phyloP scores from a whole-genome alignment of 306 rosid genomes.

The Morella rubra region DNA sequence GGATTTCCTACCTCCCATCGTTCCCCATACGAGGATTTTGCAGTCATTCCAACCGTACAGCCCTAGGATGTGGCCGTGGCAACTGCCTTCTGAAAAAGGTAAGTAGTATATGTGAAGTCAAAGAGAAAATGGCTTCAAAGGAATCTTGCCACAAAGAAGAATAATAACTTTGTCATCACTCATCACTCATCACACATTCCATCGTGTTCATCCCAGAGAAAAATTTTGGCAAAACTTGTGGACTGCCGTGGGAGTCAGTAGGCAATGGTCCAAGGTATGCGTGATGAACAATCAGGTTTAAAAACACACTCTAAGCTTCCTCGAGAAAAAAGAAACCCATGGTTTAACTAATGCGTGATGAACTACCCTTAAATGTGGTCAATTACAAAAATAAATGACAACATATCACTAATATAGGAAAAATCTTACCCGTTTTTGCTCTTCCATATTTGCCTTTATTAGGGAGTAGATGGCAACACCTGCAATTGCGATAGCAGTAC shows the following conservation, averaged over 20 bases:
- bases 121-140: not conserved
- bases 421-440: slow-evolving; percentile 49
- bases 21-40: not conserved
- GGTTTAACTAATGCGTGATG: not conserved
- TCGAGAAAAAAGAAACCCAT: not conserved
- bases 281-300: not conserved
- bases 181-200: not conserved
- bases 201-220: not conserved
- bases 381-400: not conserved
- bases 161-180: not conserved
- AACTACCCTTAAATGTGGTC: not conserved
- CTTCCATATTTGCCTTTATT: slow-evolving; percentile 74
- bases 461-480: slow-evolving; percentile 77
- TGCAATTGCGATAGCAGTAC: slow-evolving; percentile 70
- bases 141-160: not conserved
- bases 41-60: slow-evolving; percentile 4
- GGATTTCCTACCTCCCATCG: not conserved
- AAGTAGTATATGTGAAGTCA: slow-evolving; percentile 7
- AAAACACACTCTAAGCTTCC: not conserved
- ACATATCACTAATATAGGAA: not conserved
- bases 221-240: not conserved
- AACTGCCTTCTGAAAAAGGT: slow-evolving; percentile 58
- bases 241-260: not conserved
- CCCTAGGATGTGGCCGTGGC: slow-evolving; percentile 41
- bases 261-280: not conserved